Evolutionary conservation across 2,329 filamentous ascomycete species (phyloP), one percentile per base, ranked within the genome.

Genomic region (Fusarium verticillioides): DNA sequence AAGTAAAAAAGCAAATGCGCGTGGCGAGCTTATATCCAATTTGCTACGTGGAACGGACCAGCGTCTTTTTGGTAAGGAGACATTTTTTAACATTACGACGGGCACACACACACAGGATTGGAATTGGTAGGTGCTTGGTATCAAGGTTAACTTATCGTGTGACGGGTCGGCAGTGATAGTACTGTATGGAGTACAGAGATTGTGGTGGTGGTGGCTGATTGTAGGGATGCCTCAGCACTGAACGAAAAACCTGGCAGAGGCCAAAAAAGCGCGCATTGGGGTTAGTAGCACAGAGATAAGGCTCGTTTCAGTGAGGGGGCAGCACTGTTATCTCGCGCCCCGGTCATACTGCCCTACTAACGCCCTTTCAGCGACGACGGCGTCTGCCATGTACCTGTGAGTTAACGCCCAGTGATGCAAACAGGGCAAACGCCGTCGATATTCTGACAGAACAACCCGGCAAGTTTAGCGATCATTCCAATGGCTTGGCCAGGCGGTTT

Each of bases 271-370:
- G 67, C 71, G 71, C 71, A 69, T 66, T 60, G 36, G 52, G 58
- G 44, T 61, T 61, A 62, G 66, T 47, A 58, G 32, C 49, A 32
- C 42, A 64, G 23, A 66, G 70, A 67, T 72, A 69, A 69, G 65
- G 44, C 49, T 32, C 30, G 9, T 57, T 42, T 30, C 26, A 46
- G 40, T 36, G 60, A 52, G 19, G 36, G 68, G 61, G 19, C n/a
- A 21, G 46, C 63, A 63, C 72, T 70, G 68, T 74, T 75, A 74
- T 74, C 72, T 73, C 50, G 32, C 19, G 50, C 46, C 67, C 71
- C 49, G 34, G 71, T 71, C 54, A 50, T 46, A 57, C 46, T 43
- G 43, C 49, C 54, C 42, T 42, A n/a, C 40, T 62, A 50, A 37
- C 36, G 59, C 39, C 44, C 30, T 23, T 63, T 49, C 30, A 47